Conservation (phyloP, 345 rosid species). For the Eucalyptus polyanthemos region DNA sequence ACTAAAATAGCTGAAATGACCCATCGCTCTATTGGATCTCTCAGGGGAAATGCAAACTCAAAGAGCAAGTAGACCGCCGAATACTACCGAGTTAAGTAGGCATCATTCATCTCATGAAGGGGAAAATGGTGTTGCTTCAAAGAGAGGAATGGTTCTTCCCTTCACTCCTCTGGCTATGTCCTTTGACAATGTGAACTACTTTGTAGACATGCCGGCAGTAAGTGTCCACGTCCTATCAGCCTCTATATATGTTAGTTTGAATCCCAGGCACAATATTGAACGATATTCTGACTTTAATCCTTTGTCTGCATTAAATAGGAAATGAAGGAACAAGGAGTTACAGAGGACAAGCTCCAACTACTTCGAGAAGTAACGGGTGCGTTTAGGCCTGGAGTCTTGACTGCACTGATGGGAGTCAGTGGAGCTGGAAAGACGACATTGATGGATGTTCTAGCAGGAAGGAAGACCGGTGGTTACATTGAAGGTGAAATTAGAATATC, state of each 20-base stretch:
- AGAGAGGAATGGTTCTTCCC: constrained; percentile 81
- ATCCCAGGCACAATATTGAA: not conserved
- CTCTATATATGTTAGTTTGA: not conserved
- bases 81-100: constrained; percentile 5
- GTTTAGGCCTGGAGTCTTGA: constrained; percentile 86
- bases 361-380: constrained; percentile 69
- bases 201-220: constrained; percentile 78
- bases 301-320: constrained; percentile 32
- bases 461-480: constrained; percentile 84
- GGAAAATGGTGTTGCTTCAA: constrained; percentile 16
- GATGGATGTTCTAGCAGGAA: constrained; percentile 96
- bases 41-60: constrained; percentile 35
- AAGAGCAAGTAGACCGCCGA: constrained; percentile 7
- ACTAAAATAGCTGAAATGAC: not conserved
- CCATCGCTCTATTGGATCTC: not conserved
- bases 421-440: constrained; percentile 97
- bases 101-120: constrained; percentile 15
- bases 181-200: constrained; percentile 50
- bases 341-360: constrained; percentile 58
- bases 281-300: not conserved
- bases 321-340: constrained; percentile 76
- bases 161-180: constrained; percentile 80
- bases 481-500: constrained; percentile 86
- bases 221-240: not conserved
- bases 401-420: constrained; percentile 95